A percentile compares a stretch with the other conserved stretches of the same genome.
Conservation (phyloP, 164 flowering plant genomes). For the Tetracentron sinense region DNA sequence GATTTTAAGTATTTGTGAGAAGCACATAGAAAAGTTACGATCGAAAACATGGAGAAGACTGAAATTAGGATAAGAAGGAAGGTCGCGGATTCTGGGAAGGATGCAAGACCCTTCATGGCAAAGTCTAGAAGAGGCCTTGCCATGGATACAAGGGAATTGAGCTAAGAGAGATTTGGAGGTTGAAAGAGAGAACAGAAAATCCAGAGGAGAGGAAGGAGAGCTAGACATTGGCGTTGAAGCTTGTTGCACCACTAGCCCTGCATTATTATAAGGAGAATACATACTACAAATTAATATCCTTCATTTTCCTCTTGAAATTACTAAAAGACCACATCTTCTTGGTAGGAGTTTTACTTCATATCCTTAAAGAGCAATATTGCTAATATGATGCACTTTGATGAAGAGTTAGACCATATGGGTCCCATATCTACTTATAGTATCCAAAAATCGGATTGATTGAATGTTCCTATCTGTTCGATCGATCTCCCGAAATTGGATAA, state of each 20-base stretch:
- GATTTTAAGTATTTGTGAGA: slow-evolving; percentile 16
- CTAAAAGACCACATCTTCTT: no score
- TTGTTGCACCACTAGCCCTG: background rate
- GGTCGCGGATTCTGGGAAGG: background rate
- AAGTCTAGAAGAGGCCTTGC: slow-evolving; percentile 8
- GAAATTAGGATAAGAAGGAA: slow-evolving; percentile 10
- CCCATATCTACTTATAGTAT: no score
- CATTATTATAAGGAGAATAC: no score
- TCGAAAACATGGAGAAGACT: slow-evolving; percentile 18
- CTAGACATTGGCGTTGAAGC: background rate
- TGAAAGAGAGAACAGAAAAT: background rate
- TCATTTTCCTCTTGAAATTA: no score
- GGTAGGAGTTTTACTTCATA: no score
- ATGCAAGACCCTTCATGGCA: background rate
- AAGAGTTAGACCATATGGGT: no score
- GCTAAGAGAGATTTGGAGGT: background rate
- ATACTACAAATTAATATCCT: no score
- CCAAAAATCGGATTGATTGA: background rate
- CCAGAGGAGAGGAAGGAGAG: background rate
- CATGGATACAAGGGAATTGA: background rate
- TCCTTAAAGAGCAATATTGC: background rate
- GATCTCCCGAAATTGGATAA: background rate
- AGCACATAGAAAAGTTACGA: slow-evolving; percentile 25
- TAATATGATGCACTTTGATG: background rate
- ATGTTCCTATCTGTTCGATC: background rate